Percentiles rank a stretch among this genome's conserved stretches.
Evolutionary conservation across 129 eudicot species (phyloP).

Genomic region (carrot (Daucus carota)): DNA sequence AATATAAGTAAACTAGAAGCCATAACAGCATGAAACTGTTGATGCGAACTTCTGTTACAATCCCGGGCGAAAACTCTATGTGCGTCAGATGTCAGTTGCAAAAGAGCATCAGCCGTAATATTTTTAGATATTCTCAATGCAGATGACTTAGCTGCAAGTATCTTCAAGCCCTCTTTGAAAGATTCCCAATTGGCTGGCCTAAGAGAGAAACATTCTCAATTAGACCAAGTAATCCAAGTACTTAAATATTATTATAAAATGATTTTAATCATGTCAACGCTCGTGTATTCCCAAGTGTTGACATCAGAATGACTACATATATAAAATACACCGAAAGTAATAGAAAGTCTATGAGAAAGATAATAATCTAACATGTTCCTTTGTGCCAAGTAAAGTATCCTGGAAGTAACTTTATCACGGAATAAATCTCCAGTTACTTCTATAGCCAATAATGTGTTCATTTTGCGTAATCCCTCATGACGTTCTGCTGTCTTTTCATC

Average conservation of each 20-base stretch:
- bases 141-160: constrained; percentile 56
- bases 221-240: neutral
- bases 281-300: neutral
- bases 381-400: constrained; percentile 70
- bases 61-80: constrained; percentile 39
- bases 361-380: constrained; percentile 57
- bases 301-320: neutral
- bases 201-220: constrained; percentile 2
- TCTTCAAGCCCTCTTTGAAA: constrained; percentile 46
- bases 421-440: constrained; percentile 67
- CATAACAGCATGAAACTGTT: constrained; percentile 66
- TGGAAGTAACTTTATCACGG: constrained; percentile 51
- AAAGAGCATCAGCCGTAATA: constrained; percentile 52
- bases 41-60: constrained; percentile 45
- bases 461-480: constrained; percentile 48
- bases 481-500: constrained; percentile 50
- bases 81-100: constrained; percentile 65
- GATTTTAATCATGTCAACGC: neutral
- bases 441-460: constrained; percentile 68
- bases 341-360: neutral
- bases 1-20: constrained; percentile 58
- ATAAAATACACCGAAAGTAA: neutral
- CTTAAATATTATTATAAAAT: neutral
- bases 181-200: constrained; percentile 78
- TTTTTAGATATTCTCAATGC: constrained; percentile 63